phyloP scores from a whole-genome alignment of 1,139 yeast species.

The Chernovozyma aurita region DNA sequence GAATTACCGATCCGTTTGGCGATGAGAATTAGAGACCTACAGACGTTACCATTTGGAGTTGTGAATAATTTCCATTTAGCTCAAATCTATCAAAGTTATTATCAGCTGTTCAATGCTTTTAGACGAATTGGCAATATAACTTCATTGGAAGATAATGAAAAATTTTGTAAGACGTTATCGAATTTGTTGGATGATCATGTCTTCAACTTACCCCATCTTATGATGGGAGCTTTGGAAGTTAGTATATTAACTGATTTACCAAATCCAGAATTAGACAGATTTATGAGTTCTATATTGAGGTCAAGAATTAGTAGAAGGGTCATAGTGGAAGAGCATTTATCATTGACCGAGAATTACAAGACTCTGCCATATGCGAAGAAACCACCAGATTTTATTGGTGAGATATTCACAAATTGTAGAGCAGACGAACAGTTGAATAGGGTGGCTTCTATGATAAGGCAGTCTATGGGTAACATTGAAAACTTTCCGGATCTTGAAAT shows the following conservation, averaged over 20 bases:
- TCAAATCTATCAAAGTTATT: conserved; percentile 84
- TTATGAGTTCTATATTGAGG: conserved; percentile 72
- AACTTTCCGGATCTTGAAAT: conserved; percentile 69
- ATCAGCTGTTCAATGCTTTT: conserved; percentile 79
- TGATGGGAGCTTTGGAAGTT: conserved; percentile 90
- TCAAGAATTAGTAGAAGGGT: conserved; percentile 87
- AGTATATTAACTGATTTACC: conserved; percentile 54
- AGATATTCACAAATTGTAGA: conserved; percentile 73
- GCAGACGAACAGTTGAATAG: conserved; percentile 62
- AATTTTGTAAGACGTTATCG: conserved; percentile 61
- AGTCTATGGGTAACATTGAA: conserved; percentile 48
- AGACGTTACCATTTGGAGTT: conserved; percentile 75
- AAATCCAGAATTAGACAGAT: conserved; percentile 57
- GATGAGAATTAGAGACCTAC: conserved; percentile 73
- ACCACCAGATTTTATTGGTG: conserved; percentile 77
- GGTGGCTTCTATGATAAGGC: conserved; percentile 47
- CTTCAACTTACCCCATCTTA: conserved; percentile 75
- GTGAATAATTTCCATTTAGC: conserved; percentile 82
- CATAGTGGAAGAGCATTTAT: conserved; percentile 84
- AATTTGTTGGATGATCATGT: conserved; percentile 73
- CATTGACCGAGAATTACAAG: conserved; percentile 63
- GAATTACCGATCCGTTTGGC: conserved; percentile 85
- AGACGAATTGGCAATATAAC: conserved; percentile 66
- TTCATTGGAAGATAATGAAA: conserved; percentile 67
- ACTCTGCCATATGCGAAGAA: conserved; percentile 39